Conservation (phyloP, 345 rosid genomes). For the Acer campestre region DNA sequence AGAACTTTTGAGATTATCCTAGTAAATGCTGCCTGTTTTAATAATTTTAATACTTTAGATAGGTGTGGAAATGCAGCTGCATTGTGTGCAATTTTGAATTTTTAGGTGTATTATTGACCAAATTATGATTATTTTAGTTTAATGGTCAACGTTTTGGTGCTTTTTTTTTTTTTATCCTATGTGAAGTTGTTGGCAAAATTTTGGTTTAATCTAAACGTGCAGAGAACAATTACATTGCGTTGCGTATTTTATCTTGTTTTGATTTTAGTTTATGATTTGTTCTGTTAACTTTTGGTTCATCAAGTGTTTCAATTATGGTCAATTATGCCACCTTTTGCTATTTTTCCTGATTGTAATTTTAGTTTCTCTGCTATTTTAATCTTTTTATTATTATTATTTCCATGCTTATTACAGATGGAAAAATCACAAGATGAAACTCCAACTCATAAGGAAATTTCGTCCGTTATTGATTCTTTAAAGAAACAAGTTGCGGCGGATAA, state of each 20-base stretch:
- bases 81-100: conserved; percentile 13
- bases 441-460: conserved; percentile 46
- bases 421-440: conserved; percentile 30
- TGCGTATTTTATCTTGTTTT: background rate
- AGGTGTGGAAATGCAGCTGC: conserved; percentile 7
- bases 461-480: conserved; percentile 65
- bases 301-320: background rate
- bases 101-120: background rate
- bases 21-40: background rate
- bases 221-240: background rate
- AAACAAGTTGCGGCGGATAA: conserved; percentile 69
- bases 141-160: background rate
- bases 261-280: background rate
- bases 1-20: background rate
- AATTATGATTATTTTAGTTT: background rate
- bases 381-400: background rate
- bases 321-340: background rate
- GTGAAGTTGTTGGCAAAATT: background rate
- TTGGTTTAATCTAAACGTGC: background rate
- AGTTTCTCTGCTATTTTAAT: background rate
- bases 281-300: conserved; percentile 1
- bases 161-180: background rate
- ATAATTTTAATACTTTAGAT: background rate
- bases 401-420: conserved; percentile 28
- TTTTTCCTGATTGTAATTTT: background rate